Evolutionary conservation across 2,329 filamentous ascomycete genomes (phyloP).

Genomic region (Nemania serpens): DNA sequence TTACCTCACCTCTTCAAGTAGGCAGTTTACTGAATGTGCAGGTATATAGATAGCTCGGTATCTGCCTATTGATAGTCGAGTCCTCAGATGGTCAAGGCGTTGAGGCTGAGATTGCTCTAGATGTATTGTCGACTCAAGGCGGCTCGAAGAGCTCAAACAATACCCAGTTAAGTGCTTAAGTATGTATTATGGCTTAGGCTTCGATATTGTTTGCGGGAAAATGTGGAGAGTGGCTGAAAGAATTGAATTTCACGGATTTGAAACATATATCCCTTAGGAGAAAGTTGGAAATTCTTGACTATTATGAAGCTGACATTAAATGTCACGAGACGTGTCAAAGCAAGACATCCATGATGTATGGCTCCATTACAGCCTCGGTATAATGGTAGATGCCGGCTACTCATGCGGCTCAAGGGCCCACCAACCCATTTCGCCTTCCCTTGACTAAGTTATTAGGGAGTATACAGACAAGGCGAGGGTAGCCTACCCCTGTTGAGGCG

Average conservation of each 20-base stretch:
- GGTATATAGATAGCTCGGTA: not conserved
- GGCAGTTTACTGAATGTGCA: not conserved
- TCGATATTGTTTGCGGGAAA: not conserved
- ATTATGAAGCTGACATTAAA: slow-evolving; percentile 14
- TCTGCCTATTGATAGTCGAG: not conserved
- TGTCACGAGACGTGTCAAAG: slow-evolving; percentile 21
- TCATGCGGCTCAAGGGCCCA: slow-evolving; percentile 23
- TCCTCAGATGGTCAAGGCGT: too few species aligned
- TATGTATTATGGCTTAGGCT: not conserved
- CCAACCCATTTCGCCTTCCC: slow-evolving; percentile 5
- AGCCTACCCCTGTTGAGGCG: too few species aligned
- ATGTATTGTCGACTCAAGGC: not conserved
- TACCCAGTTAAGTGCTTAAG: too few species aligned
- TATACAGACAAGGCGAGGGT: too few species aligned
- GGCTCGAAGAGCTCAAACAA: not conserved
- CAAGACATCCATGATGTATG: too few species aligned
- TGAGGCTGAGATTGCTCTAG: not conserved
- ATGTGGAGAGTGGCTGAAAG: not conserved
- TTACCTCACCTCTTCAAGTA: too few species aligned
- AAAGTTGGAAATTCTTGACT: slow-evolving; percentile 1
- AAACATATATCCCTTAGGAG: not conserved
- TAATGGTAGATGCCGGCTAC: slow-evolving; percentile 13
- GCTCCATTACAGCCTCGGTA: slow-evolving; percentile 30
- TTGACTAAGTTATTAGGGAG: slow-evolving; percentile 2
- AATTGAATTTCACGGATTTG: not conserved